Conservation (phyloP, 192 early-diverging fungal genomes). For the Umbelopsis ramanniana region DNA sequence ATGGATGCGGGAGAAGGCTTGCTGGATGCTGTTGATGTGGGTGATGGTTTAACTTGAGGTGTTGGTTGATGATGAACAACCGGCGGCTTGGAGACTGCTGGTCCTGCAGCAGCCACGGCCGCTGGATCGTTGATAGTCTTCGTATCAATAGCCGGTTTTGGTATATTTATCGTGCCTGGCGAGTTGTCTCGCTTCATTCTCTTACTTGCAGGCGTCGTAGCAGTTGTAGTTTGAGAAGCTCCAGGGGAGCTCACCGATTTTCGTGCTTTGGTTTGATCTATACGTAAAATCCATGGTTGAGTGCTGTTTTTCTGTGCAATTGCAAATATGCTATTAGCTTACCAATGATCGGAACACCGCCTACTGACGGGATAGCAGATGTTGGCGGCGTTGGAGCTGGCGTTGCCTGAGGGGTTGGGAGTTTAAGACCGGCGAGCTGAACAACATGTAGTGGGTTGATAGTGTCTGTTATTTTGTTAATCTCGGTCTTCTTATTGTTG, state of each 20-base stretch:
- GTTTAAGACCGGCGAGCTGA: slow-evolving; percentile 54
- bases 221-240: slow-evolving; percentile 8
- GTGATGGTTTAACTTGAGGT: not conserved
- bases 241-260: slow-evolving; percentile 12
- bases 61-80: not conserved
- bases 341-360: slow-evolving; percentile 22
- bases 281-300: not conserved
- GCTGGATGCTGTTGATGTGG: not conserved
- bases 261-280: slow-evolving; percentile 9
- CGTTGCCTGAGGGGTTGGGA: slow-evolving; percentile 40
- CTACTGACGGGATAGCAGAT: not conserved
- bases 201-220: slow-evolving; percentile 28
- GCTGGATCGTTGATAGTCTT: not conserved
- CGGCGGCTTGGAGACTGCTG: slow-evolving; percentile 6
- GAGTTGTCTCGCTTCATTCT: slow-evolving; percentile 44
- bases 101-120: not conserved
- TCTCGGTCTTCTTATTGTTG: slow-evolving; percentile 30
- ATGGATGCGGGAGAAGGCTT: slow-evolving; percentile 38
- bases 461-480: slow-evolving; percentile 39
- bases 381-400: slow-evolving; percentile 24
- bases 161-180: slow-evolving; percentile 35
- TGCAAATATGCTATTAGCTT: not conserved
- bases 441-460: slow-evolving; percentile 45
- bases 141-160: slow-evolving; percentile 34
- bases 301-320: not conserved